Percentiles rank a stretch among this genome's conserved stretches.
Evolutionary conservation across 2,329 filamentous ascomycete species (phyloP).

Genomic region (Fusarium cicatricum): DNA sequence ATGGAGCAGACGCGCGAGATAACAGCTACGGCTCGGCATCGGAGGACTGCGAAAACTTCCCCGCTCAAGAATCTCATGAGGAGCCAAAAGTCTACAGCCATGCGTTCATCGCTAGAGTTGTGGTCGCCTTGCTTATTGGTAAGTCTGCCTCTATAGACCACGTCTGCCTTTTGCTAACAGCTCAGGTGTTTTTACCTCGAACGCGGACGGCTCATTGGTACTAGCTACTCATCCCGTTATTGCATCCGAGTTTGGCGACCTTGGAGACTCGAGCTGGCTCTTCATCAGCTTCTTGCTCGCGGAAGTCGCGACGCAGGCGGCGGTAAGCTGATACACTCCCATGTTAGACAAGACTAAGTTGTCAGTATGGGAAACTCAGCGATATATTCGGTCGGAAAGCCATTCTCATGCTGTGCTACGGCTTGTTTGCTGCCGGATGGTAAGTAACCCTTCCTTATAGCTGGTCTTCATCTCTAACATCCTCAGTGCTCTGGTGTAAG

Average conservation of each 20-base stretch:
- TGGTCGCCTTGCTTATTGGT: slow-evolving; percentile 29
- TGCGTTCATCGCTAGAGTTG: slow-evolving; percentile 27
- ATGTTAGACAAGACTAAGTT: not conserved
- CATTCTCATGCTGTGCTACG: slow-evolving; percentile 40
- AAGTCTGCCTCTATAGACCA: not conserved
- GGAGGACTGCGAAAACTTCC: slow-evolving; percentile 11
- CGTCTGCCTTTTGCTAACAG: not conserved
- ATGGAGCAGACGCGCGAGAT: not conserved
- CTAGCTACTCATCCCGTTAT: slow-evolving; percentile 71
- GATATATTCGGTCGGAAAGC: slow-evolving; percentile 43
- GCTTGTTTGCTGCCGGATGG: slow-evolving; percentile 46
- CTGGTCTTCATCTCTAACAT: not conserved
- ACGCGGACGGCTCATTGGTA: slow-evolving; percentile 70
- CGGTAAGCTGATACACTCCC: slow-evolving; percentile 50
- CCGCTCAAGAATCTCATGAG: not conserved
- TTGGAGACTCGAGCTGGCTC: slow-evolving; percentile 60
- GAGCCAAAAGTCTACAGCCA: slow-evolving; percentile 23
- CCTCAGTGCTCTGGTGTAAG: slow-evolving; percentile 31
- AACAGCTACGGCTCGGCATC: slow-evolving; percentile 7
- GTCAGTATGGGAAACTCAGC: slow-evolving; percentile 43
- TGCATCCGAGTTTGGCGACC: slow-evolving; percentile 65
- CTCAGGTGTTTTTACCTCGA: slow-evolving; percentile 66
- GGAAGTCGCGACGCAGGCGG: slow-evolving; percentile 43
- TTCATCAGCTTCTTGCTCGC: slow-evolving; percentile 46
- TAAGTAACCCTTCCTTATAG: slow-evolving; percentile 43